Base-by-base conservation (phyloP, 352 stramenopile genomes). In the Phytophthora parvispora region DNA sequence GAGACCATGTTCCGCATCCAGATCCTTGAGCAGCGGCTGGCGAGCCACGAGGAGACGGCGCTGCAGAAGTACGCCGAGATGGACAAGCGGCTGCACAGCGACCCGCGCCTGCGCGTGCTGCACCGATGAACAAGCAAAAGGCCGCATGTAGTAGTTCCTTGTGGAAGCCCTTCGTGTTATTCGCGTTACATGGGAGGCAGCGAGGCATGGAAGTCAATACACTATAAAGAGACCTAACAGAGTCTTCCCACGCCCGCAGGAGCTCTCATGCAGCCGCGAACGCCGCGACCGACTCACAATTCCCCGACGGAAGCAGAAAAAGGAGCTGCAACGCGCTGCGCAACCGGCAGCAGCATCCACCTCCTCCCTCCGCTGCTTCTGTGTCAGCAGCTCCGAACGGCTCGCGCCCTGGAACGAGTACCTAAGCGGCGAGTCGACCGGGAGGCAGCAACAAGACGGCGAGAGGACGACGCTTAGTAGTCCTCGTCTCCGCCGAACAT, bases 1-100 rank as follows among this genome's bases (percentile, higher is more conserved):
- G 94, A 99, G 73, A 95, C 94, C 55, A 98, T 98, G 92, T 99
- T 99, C 72, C 84, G 95, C 45, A 99, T 99, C 72, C 91, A 98
- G 78, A 98, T 99, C 59, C 75, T 99, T 50, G 92, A 99, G 76
- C 94, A 98, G 67, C 90, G 95, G 3, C 81, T 98, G 18, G 83
- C 89, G 31, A 92, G 91, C 45, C 93, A 99, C 69, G 96, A 99
- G 63, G 91, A 98, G 69, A 97, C 81, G 5, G 95, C 95, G 31
- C 77, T 98, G 59, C 91, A 97, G 34, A 98, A 98, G 61, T 98
- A 98, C 82, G 90, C 91, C 20, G 94, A 98, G 53, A 94, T 99
- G 77, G 93, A 98, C 77, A 90, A 97, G 49, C 94, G 97, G 24
- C 82, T 98, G 50, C 80, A 96, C 60, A 89, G 80, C 60, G 95